Evolutionary conservation across 2,329 filamentous ascomycete genomes (phyloP).

Genomic region (Magnaporthiopsis incrustans): DNA sequence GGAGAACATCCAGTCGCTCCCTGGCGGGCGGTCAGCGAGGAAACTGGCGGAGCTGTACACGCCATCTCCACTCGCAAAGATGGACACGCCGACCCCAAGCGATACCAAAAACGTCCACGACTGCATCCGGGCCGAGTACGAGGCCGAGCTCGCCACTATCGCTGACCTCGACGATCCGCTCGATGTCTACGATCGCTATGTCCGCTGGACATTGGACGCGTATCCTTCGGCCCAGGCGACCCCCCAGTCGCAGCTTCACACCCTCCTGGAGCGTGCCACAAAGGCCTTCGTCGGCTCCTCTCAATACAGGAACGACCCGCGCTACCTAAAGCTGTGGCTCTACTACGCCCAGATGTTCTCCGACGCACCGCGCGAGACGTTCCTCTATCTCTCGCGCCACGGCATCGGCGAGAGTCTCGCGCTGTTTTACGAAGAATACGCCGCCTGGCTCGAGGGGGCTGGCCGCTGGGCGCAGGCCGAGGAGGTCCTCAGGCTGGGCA

Average conservation of each 20-base stretch:
- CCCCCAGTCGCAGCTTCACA: constrained; percentile 79
- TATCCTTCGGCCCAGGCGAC: constrained; percentile 93
- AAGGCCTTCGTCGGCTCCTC: constrained; percentile 76
- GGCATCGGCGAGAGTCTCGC: constrained; percentile 79
- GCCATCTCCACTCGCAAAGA: constrained; percentile 50
- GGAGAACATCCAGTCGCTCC: constrained; percentile 93
- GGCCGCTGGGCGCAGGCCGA: constrained; percentile 85
- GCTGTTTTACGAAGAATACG: constrained; percentile 95
- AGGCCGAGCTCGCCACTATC: constrained; percentile 70
- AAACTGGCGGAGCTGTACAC: constrained; percentile 80
- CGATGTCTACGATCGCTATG: constrained; percentile 92
- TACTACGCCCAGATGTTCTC: constrained; percentile 90
- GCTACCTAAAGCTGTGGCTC: constrained; percentile 90
- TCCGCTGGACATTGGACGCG: constrained; percentile 91
- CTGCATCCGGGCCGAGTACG: constrained; percentile 72
- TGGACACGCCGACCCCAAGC: constrained; percentile 56
- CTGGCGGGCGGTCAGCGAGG: constrained; percentile 78
- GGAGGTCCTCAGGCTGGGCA: constrained; percentile 84
- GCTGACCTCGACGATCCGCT: constrained; percentile 90
- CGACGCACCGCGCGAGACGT: constrained; percentile 87
- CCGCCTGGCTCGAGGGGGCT: constrained; percentile 79
- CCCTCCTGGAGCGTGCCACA: constrained; percentile 84
- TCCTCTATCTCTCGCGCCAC: constrained; percentile 83
- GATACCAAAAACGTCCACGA: constrained; percentile 70
- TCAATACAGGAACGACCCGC: constrained; percentile 91